Percentiles rank a stretch among this genome's conserved stretches.
These are phyloP conservation scores for Lachnellula cervina DNA, from an alignment of 2,329 filamentous ascomycete genomes.

Conservation along the genomic window DNA sequence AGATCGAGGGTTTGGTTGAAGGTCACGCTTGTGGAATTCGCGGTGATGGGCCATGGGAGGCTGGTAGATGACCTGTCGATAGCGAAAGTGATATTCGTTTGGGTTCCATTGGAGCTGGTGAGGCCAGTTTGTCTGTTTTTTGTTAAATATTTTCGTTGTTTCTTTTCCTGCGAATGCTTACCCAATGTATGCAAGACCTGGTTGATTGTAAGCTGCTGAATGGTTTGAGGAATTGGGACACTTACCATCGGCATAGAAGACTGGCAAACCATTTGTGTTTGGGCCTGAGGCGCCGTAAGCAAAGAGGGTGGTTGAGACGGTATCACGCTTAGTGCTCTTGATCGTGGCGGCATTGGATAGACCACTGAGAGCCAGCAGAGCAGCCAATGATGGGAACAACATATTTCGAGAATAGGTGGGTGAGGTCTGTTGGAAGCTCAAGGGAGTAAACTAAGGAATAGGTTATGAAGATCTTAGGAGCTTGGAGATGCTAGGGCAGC, in stretches of 20 bases:
- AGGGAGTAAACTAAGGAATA: conserved; percentile 1
- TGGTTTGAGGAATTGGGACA: background rate
- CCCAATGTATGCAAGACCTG: conserved; percentile 34
- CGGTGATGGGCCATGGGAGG: conserved; percentile 20
- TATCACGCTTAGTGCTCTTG: conserved; percentile 1
- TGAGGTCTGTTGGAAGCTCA: background rate
- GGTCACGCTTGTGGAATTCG: conserved; percentile 20
- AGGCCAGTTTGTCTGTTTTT: background rate
- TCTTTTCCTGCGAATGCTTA: background rate
- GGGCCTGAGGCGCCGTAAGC: conserved; percentile 27
- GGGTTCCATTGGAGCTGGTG: conserved; percentile 15
- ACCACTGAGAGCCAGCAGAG: conserved; percentile 6
- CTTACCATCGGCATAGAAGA: conserved; percentile 34
- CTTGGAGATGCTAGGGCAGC: background rate
- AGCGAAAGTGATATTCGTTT: conserved; percentile 30
- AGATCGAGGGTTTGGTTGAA: conserved; percentile 19
- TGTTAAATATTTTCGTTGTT: background rate
- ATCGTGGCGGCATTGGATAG: conserved; percentile 6
- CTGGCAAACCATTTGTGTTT: conserved; percentile 24
- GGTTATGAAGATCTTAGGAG: conserved; percentile 1
- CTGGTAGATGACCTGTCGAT: conserved; percentile 21
- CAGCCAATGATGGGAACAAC: conserved; percentile 8
- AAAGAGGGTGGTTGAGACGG: conserved; percentile 22
- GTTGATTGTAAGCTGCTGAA: background rate
- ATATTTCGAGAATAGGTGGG: conserved; percentile 8